Evolutionary conservation across 1,284 basidiomycete species (phyloP).

Genomic region (Malassezia japonica): DNA sequence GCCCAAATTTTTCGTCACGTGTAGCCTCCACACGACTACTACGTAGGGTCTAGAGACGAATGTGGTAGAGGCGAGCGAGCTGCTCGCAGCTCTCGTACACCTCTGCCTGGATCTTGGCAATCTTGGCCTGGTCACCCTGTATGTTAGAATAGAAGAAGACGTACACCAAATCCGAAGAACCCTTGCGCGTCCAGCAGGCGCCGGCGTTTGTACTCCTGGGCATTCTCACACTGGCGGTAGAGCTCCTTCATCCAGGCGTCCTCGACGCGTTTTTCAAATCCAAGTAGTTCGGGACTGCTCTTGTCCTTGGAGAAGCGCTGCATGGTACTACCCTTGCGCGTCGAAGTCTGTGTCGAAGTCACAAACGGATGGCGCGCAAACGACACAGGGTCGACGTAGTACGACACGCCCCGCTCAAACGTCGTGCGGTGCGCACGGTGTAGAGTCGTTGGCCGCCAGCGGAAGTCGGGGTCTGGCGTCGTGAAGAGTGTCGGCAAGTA

Average conservation of each 20-base stretch:
- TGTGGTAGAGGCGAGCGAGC: constrained; percentile 25
- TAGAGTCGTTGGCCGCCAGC: constrained; percentile 55
- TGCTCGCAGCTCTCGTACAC: constrained; percentile 42
- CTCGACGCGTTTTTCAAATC: constrained; percentile 14
- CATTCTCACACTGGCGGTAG: constrained; percentile 17
- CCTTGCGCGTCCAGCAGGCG: constrained; percentile 14
- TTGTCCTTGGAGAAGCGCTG: constrained; percentile 22
- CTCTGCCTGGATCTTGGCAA: constrained; percentile 31
- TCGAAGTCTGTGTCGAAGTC: constrained; percentile 24
- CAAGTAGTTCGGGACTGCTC: constrained; percentile 24
- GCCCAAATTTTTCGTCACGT: constrained; percentile 14
- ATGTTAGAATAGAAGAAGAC: constrained; percentile 3
- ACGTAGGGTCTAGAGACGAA: constrained; percentile 10
- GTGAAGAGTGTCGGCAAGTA: constrained; percentile 65
- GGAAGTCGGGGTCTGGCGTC: constrained; percentile 69
- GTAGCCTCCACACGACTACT: neutral
- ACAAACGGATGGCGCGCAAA: constrained; percentile 64
- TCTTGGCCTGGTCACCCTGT: constrained; percentile 30
- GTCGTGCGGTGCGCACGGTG: constrained; percentile 52
- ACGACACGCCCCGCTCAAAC: constrained; percentile 61
- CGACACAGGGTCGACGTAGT: constrained; percentile 74
- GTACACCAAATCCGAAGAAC: constrained; percentile 16
- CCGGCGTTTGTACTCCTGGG: constrained; percentile 14
- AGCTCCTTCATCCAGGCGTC: constrained; percentile 19
- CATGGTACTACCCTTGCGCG: constrained; percentile 6